phyloP scores from a whole-genome alignment of 495 filamentous ascomycete species.

The Tuber calosporum region DNA sequence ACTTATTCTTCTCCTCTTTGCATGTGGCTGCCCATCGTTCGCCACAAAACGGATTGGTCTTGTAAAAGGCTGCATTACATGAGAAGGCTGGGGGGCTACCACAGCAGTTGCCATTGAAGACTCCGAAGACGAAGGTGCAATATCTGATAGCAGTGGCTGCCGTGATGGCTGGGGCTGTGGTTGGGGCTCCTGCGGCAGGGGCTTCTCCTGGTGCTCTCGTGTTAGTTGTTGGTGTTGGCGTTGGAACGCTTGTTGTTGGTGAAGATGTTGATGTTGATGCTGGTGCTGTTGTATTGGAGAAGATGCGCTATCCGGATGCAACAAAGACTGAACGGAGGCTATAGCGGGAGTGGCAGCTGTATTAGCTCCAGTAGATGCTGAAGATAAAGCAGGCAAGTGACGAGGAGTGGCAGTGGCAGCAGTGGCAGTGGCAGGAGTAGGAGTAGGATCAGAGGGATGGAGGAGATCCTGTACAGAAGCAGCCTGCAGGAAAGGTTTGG shows the following conservation, averaged over 20 bases:
- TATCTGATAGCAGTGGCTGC: constrained; percentile 12
- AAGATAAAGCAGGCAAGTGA: neutral
- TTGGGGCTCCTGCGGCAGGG: neutral
- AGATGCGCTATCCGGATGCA: constrained; percentile 15
- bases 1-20: constrained; percentile 72
- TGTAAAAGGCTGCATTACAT: constrained; percentile 39
- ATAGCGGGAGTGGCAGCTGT: neutral
- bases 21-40: constrained; percentile 71
- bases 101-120: constrained; percentile 34
- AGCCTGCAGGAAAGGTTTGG: constrained; percentile 27
- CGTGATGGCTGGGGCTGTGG: constrained; percentile 16
- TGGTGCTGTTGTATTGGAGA: constrained; percentile 16
- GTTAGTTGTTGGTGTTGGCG: constrained; percentile 1
- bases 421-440: constrained; percentile 3
- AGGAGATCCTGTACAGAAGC: neutral
- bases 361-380: constrained; percentile 1
- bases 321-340: constrained; percentile 4
- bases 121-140: constrained; percentile 17
- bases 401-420: constrained; percentile 7
- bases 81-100: constrained; percentile 27
- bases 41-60: constrained; percentile 68
- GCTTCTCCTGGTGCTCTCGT: constrained; percentile 17
- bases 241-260: neutral
- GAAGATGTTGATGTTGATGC: constrained; percentile 9
- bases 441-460: neutral